Base-by-base conservation (phyloP, 2,329 filamentous ascomycete species). In the Cytospora leucostoma region DNA sequence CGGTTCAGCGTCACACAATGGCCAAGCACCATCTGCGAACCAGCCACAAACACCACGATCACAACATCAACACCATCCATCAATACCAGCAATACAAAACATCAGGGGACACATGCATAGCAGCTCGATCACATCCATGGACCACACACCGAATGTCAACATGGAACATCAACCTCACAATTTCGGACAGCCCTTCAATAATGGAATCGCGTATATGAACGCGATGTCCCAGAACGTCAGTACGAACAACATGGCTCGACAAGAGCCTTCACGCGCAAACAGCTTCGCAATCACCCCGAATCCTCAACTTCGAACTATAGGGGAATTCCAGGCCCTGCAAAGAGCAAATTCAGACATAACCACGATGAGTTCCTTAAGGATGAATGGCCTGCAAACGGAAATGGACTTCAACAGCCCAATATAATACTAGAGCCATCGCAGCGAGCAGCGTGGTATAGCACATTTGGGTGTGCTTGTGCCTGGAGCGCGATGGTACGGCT, bases 271-370 rank as follows among this genome's bases (percentile, higher is more conserved):
- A 51, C 72, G 78, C 27, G 62, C 75, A 1, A 77, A 74, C 40
- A 79, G 76, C 57, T 81, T 77, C 50, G 73, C 75, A 40, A 73
- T 79, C 57, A 68, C 73, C 19, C 61, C 57, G 17, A 70, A 72
- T 5, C 76, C 75, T 32, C 75, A 76, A 19, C 72, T 81, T 62
- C 75, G 77, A 54, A 79, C 79, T 1, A 77, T 82, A 0, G 78
- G 76, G 3, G 80, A 83, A 56, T 84, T 83, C 57, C 81, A 84
- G 33, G 76, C 78, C 1, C 68, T 84, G 2, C 81, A 82, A 62
- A 74, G 81, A 47, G 75, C 76, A 12, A 78, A 76, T 59, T 74
- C 78, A 0, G 80, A 81, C 50, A 74, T 74, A 32, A 73, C 71
- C 13, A 55, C 73, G 1, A 73, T 78, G 67, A 71, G 69, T 47